Evolutionary conservation across 805 yeast genomes (phyloP).

Genomic region (Kockiozyma suomiensis): DNA sequence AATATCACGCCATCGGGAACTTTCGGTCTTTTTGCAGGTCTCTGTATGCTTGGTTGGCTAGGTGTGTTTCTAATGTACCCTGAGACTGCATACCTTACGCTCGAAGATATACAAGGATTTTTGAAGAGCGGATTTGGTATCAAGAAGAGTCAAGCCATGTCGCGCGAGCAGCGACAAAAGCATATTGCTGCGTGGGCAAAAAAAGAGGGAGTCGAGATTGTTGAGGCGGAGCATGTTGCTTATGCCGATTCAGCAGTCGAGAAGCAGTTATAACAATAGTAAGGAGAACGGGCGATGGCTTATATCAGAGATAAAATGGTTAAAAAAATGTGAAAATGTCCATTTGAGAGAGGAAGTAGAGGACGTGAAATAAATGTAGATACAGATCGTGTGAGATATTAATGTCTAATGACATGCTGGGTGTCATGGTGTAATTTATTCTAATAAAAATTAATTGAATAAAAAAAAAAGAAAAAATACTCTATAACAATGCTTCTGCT

Average conservation of each 20-base stretch:
- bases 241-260: neutral
- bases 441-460: neutral
- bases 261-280: neutral
- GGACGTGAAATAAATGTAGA: too few relatives aligned
- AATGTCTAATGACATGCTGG: neutral
- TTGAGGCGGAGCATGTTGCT: neutral
- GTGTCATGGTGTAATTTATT: neutral
- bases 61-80: slow-evolving; percentile 86
- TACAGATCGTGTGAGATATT: neutral
- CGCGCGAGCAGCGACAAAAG: slow-evolving; percentile 43
- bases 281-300: neutral
- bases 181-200: slow-evolving; percentile 2
- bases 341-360: too few relatives aligned
- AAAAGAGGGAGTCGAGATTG: neutral
- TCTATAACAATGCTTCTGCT: slow-evolving; percentile 8
- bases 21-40: slow-evolving; percentile 83
- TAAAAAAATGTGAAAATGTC: neutral
- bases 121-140: slow-evolving; percentile 86
- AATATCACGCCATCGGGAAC: slow-evolving; percentile 95
- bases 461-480: neutral
- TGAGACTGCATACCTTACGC: slow-evolving; percentile 83
- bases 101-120: slow-evolving; percentile 87
- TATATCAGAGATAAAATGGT: neutral
- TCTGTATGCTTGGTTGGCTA: slow-evolving; percentile 69
- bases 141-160: slow-evolving; percentile 59